Evolutionary conservation across 108 stramenopile genomes (phyloP), one percentile per base, ranked within the genome.

Genomic region (Cyclostephanos invisitatus): DNA sequence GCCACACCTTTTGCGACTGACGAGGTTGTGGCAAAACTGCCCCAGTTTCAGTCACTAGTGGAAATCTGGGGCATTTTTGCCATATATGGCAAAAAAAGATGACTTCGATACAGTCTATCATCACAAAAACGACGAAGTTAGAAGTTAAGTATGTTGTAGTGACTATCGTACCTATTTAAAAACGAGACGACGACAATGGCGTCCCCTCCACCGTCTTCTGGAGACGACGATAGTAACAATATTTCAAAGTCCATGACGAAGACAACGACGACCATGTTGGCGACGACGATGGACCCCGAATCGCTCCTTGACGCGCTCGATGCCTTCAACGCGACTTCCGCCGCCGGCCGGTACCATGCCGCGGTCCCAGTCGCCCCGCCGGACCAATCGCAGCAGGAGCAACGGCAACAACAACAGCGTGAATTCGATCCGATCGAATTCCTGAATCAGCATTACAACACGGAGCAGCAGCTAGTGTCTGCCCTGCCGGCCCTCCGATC

Each of bases 361-460:
- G 54, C 57, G 40, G 47, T 60, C 51, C 36, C 64, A 24, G 9
- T 20, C 61, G 20, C 21, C 62, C 10, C 27, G 37, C 40, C 55
- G 68, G 46, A 14, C 17, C 74, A 38, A 38, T 32, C 35, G 14
- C 40, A 40, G 11, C 60, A 76, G 54, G 17, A 63, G 29, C 47
- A 70, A 47, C 48, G 46, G 46, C 44, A 64, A 58, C 48, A 17
- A 14, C 17, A 28, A 37, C 7, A 67, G 17, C 38, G 36, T 9
- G 38, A 82, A 22, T 77, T 78, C 66, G 90, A 94, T 72, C 90
- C 93, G 9, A 85, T 94, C 40, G 89, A 81, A 5, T 94, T 94
- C 74, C 73, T 94, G 29, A 94, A 94, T 55, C 79, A 85, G 36
- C 85, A 94, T 50, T 94, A 87, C 62, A 65, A 82, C 29, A 91